Evolutionary conservation across 2,329 filamentous ascomycete species (phyloP).

Genomic region (Apiospora arundinis): DNA sequence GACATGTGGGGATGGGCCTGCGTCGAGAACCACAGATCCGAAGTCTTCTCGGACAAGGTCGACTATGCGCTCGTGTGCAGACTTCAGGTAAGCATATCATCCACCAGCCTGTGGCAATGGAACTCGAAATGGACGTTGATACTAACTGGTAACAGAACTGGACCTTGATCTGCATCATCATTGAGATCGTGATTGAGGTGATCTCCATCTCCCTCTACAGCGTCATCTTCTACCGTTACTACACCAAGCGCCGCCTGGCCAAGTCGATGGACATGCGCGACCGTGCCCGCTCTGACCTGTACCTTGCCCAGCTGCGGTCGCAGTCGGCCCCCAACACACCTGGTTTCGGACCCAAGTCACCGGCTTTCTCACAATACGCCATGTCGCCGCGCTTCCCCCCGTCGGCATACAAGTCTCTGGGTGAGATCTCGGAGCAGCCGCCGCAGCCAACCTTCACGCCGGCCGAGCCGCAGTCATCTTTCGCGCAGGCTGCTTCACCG

Average conservation of each 20-base stretch:
- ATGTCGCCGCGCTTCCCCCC: slow-evolving; percentile 68
- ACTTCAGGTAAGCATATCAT: slow-evolving; percentile 66
- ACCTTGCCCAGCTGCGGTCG: slow-evolving; percentile 82
- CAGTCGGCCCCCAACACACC: slow-evolving; percentile 97
- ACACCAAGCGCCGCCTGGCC: slow-evolving; percentile 91
- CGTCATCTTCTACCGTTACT: slow-evolving; percentile 96
- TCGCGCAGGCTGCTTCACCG: slow-evolving; percentile 48
- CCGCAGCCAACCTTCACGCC: slow-evolving; percentile 57
- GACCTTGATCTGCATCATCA: slow-evolving; percentile 94
- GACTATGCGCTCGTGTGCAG: slow-evolving; percentile 92
- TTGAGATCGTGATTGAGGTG: slow-evolving; percentile 91
- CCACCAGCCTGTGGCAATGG: neutral
- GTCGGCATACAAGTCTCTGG: slow-evolving; percentile 58
- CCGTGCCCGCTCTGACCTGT: slow-evolving; percentile 91
- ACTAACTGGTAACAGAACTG: slow-evolving; percentile 71
- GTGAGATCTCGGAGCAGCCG: slow-evolving; percentile 48
- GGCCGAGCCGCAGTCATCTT: slow-evolving; percentile 68
- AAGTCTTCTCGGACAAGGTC: slow-evolving; percentile 80
- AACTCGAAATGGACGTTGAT: slow-evolving; percentile 18
- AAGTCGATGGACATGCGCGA: slow-evolving; percentile 98
- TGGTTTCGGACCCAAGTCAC: slow-evolving; percentile 78
- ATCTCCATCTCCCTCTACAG: slow-evolving; percentile 93
- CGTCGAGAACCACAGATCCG: slow-evolving; percentile 80
- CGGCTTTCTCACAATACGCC: slow-evolving; percentile 58
- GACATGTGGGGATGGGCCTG: slow-evolving; percentile 99